Percentiles rank a stretch among this genome's conserved stretches.
phyloP scores from a whole-genome alignment of 2,329 filamentous ascomycete genomes.

The Fusarium metavorans region DNA sequence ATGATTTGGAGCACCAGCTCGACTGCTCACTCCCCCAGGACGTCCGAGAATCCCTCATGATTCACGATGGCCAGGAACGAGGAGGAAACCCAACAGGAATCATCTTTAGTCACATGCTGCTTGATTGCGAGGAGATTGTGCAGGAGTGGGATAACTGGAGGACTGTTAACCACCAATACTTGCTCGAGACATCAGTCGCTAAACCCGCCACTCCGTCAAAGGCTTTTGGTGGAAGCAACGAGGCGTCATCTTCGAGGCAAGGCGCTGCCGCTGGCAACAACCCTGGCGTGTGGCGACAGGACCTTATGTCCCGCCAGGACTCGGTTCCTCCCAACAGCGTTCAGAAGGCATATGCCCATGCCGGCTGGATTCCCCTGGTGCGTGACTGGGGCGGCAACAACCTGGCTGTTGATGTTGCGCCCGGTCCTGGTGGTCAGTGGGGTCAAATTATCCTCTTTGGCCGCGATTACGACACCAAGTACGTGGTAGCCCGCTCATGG shows the following conservation, averaged over 20 bases:
- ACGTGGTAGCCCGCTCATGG: conserved; percentile 95
- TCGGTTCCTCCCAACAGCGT: conserved; percentile 88
- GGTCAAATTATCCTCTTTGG: conserved; percentile 97
- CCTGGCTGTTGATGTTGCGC: conserved; percentile 90
- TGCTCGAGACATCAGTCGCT: conserved; percentile 70
- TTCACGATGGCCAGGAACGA: conserved; percentile 97
- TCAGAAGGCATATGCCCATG: conserved; percentile 93
- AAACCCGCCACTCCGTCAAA: conserved; percentile 77
- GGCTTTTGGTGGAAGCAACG: conserved; percentile 73
- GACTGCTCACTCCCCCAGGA: conserved; percentile 95
- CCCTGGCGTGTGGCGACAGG: conserved; percentile 80
- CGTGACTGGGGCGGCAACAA: conserved; percentile 99
- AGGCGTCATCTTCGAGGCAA: conserved; percentile 77
- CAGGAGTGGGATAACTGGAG: conserved; percentile 99
- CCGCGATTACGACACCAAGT: conserved; percentile 98
- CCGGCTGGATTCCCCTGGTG: conserved; percentile 94
- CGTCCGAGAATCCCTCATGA: conserved; percentile 88
- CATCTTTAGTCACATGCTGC: conserved; percentile 92
- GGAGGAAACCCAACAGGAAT: conserved; percentile 91
- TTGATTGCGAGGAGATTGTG: conserved; percentile 98
- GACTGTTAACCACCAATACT: conserved; percentile 89
- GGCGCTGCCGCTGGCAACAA: conserved; percentile 66
- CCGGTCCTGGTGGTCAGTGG: conserved; percentile 91
- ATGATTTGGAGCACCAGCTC: conserved; percentile 94
- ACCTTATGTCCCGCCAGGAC: conserved; percentile 85